Conservation (phyloP, 352 stramenopile species). For the Globisporangium viniferum region DNA sequence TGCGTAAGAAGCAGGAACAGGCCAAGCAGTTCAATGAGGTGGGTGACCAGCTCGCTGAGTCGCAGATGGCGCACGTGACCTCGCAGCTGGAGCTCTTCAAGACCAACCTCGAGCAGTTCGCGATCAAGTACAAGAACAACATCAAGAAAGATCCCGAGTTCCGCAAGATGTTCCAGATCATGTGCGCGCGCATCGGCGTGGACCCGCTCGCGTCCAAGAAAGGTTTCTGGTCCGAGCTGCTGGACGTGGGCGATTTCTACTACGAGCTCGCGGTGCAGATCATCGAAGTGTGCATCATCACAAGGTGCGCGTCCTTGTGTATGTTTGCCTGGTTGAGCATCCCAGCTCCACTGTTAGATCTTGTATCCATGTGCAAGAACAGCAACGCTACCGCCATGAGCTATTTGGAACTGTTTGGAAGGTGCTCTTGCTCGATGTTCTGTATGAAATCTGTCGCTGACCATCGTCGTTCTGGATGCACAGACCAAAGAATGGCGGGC, state of each 20-base stretch:
- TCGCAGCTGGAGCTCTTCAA: conserved; percentile 89
- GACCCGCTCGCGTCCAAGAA: conserved; percentile 98
- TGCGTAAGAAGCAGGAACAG: conserved; percentile 89
- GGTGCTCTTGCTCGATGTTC: neutral
- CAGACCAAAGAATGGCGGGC: conserved; percentile 78
- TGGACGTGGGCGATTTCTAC: conserved; percentile 99
- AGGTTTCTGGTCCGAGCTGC: conserved; percentile 96
- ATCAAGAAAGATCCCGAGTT: conserved; percentile 96
- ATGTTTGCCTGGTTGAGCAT: neutral
- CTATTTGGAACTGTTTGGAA: too few relatives aligned
- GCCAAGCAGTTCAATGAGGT: conserved; percentile 83
- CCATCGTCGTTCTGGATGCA: neutral
- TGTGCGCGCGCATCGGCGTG: conserved; percentile 96
- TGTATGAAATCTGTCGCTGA: neutral
- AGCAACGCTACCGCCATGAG: too few relatives aligned
- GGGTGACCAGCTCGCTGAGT: conserved; percentile 79
- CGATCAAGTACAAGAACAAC: conserved; percentile 92
- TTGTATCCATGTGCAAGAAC: too few relatives aligned
- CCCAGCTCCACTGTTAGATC: too few relatives aligned
- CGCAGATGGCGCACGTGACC: conserved; percentile 76
- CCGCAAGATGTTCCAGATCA: conserved; percentile 92
- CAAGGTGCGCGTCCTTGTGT: conserved; percentile 32
- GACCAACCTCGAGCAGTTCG: conserved; percentile 91
- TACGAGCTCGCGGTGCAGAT: conserved; percentile 99
- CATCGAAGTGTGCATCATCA: conserved; percentile 97